These are phyloP conservation scores for Aristolochia californica DNA, from an alignment of 164 flowering plant genomes.

Conservation along the genomic window DNA sequence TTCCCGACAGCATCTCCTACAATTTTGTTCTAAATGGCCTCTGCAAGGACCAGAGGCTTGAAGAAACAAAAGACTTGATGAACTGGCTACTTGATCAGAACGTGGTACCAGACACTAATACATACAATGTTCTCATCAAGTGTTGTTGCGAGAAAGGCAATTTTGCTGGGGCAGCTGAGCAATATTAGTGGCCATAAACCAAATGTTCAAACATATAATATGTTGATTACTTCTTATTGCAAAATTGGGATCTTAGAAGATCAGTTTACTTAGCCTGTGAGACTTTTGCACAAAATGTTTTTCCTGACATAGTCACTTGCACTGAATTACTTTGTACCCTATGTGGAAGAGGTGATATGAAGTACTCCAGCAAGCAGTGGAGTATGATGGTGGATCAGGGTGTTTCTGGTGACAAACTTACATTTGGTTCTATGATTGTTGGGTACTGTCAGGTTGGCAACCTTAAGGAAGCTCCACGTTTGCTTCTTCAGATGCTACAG, in stretches of 20 bases:
- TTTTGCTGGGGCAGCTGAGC: slow-evolving; percentile 3
- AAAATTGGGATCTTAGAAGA: slow-evolving; percentile 1
- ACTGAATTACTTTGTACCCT: slow-evolving; percentile 1
- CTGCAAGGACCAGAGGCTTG: neutral
- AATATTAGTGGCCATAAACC: slow-evolving; percentile 1
- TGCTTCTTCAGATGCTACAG: too few relatives aligned
- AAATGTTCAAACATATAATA: slow-evolving; percentile 1
- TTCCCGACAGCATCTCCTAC: neutral
- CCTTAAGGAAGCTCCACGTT: too few relatives aligned
- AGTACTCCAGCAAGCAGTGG: neutral
- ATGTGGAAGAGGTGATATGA: slow-evolving; percentile 2
- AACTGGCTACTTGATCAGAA: neutral
- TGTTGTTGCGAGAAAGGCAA: neutral
- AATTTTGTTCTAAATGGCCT: neutral
- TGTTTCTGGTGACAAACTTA: too few relatives aligned
- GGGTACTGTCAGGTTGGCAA: too few relatives aligned
- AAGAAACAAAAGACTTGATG: slow-evolving; percentile 2
- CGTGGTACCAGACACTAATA: neutral
- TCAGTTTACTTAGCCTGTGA: slow-evolving; percentile 1
- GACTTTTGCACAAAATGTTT: neutral
- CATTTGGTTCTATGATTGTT: too few relatives aligned
- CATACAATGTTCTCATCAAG: slow-evolving; percentile 1
- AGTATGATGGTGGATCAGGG: too few relatives aligned
- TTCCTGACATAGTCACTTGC: slow-evolving; percentile 1
- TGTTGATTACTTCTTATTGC: neutral